phyloP scores from a whole-genome alignment of 1,139 yeast genomes.

The Candida sojae region DNA sequence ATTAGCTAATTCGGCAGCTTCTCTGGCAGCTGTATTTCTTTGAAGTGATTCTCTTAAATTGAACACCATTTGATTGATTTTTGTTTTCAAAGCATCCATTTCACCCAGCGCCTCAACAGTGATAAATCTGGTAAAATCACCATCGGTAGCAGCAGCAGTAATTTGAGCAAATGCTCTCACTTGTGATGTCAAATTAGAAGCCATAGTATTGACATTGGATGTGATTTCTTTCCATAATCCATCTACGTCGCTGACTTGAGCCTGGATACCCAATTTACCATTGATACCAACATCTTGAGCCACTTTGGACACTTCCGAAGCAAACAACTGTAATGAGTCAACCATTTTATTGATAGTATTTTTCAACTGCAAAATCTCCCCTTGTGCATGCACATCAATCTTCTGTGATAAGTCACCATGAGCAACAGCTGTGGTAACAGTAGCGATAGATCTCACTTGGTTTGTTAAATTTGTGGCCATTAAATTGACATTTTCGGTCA shows the following conservation, averaged over 20 bases:
- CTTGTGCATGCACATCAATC: slow-evolving; percentile 88
- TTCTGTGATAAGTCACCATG: slow-evolving; percentile 88
- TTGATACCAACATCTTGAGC: slow-evolving; percentile 93
- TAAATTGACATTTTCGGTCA: slow-evolving; percentile 83
- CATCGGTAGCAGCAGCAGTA: slow-evolving; percentile 92
- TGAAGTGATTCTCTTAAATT: slow-evolving; percentile 86
- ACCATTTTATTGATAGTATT: slow-evolving; percentile 89
- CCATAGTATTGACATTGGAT: slow-evolving; percentile 93
- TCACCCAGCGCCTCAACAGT: slow-evolving; percentile 92
- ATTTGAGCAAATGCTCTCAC: slow-evolving; percentile 93
- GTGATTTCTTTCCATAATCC: slow-evolving; percentile 92
- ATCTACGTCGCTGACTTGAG: slow-evolving; percentile 87
- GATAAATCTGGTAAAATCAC: slow-evolving; percentile 85
- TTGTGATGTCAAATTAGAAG: slow-evolving; percentile 85
- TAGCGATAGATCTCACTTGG: slow-evolving; percentile 87
- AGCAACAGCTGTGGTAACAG: slow-evolving; percentile 90
- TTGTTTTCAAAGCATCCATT: slow-evolving; percentile 90
- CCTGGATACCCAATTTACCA: slow-evolving; percentile 89
- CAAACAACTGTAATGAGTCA: slow-evolving; percentile 84
- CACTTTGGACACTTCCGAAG: slow-evolving; percentile 84
- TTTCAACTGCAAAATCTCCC: slow-evolving; percentile 76
- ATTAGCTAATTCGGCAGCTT: slow-evolving; percentile 89
- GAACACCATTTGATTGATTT: slow-evolving; percentile 89
- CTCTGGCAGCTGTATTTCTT: slow-evolving; percentile 89
- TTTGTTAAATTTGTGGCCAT: slow-evolving; percentile 90